phyloP scores from a whole-genome alignment of 2,329 filamentous ascomycete genomes.

The Elsinoe necatrix region DNA sequence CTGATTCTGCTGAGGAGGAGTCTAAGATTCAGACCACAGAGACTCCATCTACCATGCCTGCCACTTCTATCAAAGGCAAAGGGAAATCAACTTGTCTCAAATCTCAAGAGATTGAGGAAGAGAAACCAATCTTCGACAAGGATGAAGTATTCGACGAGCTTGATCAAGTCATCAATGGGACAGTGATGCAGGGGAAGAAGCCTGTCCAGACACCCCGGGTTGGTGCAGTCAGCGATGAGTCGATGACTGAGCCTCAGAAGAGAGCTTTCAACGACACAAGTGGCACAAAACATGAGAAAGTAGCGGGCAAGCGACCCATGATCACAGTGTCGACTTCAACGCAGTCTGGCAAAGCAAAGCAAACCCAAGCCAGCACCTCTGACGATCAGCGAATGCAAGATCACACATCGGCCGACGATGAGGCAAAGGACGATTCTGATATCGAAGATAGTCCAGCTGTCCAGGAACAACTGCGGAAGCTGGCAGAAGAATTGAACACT shows the following conservation, averaged over 20 bases:
- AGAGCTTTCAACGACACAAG: neutral
- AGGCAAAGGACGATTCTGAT: no score
- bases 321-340: neutral
- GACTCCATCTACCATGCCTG: neutral
- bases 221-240: neutral
- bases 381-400: neutral
- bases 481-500: no score
- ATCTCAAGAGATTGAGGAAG: neutral
- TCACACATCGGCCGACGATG: no score
- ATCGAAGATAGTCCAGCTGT: no score
- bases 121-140: neutral
- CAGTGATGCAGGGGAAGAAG: neutral
- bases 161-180: neutral
- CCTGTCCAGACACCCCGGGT: neutral
- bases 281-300: neutral
- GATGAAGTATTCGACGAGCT: neutral
- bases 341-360: neutral
- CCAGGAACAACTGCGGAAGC: no score
- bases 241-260: no score
- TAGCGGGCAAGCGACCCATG: neutral
- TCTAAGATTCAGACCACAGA: neutral
- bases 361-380: neutral
- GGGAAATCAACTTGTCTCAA: neutral
- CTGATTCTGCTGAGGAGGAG: neutral
- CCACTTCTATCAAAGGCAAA: neutral